Base-by-base conservation (phyloP, 2,329 filamentous ascomycete species). In the Pestalotiopsis sp. region DNA sequence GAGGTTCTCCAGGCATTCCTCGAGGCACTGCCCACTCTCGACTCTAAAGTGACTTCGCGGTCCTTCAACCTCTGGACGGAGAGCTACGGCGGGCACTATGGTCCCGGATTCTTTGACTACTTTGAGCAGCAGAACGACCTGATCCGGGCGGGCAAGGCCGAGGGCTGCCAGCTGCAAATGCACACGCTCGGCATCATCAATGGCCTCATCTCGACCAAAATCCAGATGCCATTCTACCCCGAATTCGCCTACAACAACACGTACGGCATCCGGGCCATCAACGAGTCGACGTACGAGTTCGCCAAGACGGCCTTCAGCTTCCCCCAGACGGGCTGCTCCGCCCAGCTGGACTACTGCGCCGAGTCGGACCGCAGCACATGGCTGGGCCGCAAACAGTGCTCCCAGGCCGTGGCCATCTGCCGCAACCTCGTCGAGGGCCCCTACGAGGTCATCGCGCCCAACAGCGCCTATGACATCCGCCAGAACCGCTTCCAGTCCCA, bases 381-480 rank as follows among this genome's bases (percentile, higher is more conserved):
- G 0, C 71, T 75, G 5, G 81, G 81, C 73, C 80, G 84, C 65
- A 76, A 82, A 7, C 72, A 85, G 20, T 92, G 90, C 77, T 79
- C 82, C 3, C 80, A 86, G 67, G 89, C 90, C 2, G 79, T 80
- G 2, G 79, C 83, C 45, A 85, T 87, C 77, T 91, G 89, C 76
- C 81, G 86, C 45, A 82, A 84, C 64, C 84, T 88, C 11, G 86
- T 92, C 6, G 83, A 91, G 74, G 76, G 80, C 0, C 84, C 85
- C 1, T 77, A 76, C 0, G 92, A 91, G 79, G 87, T 85, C 75
- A 77, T 78, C 20, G 86, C 86, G 69, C 85, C 84, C 4, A 84
- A 87, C 36, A 88, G 89, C 65, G 79, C 82, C 7, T 91, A 91
- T 74, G 90, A 92, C 69, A 87, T 92, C 5, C 86, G 89, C 66